These are phyloP conservation scores for Bacidia gigantensis DNA, from an alignment of 495 filamentous ascomycete species.

Conservation along the genomic window DNA sequence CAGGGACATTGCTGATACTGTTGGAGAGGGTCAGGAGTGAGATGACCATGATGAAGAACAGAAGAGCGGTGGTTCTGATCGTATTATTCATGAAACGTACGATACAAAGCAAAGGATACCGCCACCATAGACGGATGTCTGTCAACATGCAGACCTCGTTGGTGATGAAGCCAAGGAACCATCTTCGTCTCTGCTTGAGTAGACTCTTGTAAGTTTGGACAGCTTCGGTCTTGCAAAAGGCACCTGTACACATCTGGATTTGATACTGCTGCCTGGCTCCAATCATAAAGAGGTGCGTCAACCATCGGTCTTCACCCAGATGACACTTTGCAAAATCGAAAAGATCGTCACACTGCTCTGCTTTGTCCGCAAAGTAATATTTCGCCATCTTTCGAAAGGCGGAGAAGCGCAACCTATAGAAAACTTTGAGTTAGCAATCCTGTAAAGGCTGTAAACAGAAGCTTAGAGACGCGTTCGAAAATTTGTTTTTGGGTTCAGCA, in stretches of 20 bases:
- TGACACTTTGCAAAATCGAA: constrained; percentile 97
- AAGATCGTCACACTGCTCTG: constrained; percentile 87
- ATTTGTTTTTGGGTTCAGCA: too few species aligned
- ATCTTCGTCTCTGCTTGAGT: constrained; percentile 87
- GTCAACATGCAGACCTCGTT: constrained; percentile 99
- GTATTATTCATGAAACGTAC: constrained; percentile 95
- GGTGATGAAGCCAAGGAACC: constrained; percentile 97
- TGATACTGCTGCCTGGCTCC: constrained; percentile 84
- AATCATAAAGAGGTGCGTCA: constrained; percentile 99
- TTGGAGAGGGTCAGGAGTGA: constrained; percentile 77
- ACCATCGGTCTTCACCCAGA: constrained; percentile 90
- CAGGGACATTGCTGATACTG: constrained; percentile 61
- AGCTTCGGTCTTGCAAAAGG: constrained; percentile 97
- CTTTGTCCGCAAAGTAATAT: constrained; percentile 97
- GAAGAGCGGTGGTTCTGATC: constrained; percentile 83
- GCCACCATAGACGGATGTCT: constrained; percentile 77
- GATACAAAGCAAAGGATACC: constrained; percentile 79
- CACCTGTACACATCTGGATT: constrained; percentile 93
- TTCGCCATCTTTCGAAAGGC: constrained; percentile 96
- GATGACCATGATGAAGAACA: constrained; percentile 92
- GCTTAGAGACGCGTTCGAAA: too few species aligned
- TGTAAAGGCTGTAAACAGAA: too few species aligned
- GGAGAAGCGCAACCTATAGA: constrained; percentile 89
- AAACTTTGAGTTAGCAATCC: too few species aligned
- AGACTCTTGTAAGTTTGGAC: constrained; percentile 78